phyloP scores from a whole-genome alignment of 2,329 filamentous ascomycete genomes.

The Alternaria sp. region DNA sequence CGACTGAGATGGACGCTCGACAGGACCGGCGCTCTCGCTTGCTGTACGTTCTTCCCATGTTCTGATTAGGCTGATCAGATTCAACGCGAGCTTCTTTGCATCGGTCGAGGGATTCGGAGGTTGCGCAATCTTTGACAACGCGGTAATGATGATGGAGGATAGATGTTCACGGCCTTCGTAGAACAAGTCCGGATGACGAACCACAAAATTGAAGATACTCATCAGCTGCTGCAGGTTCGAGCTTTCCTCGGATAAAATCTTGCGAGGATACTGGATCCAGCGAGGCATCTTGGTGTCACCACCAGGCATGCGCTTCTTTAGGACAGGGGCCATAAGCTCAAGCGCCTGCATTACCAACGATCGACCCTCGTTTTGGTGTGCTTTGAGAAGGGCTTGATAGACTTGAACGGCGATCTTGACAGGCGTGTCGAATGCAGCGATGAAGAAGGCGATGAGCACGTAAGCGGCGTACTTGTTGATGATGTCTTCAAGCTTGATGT shows the following conservation, averaged over 20 bases:
- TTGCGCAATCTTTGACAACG: conserved; percentile 83
- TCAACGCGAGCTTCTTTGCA: conserved; percentile 87
- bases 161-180: conserved; percentile 95
- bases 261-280: conserved; percentile 89
- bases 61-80: conserved; percentile 89
- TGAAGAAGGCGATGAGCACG: conserved; percentile 96
- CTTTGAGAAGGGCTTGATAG: conserved; percentile 87
- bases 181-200: conserved; percentile 89
- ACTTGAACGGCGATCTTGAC: conserved; percentile 95
- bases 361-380: conserved; percentile 93
- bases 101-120: conserved; percentile 87
- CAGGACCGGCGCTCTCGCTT: conserved; percentile 55
- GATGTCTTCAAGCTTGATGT: conserved; percentile 92
- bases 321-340: conserved; percentile 91
- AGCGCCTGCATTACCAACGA: conserved; percentile 91
- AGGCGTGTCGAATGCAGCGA: conserved; percentile 94
- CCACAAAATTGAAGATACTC: conserved; percentile 96
- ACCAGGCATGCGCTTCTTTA: conserved; percentile 79
- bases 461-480: conserved; percentile 99
- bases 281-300: conserved; percentile 75
- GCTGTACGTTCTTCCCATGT: conserved; percentile 89
- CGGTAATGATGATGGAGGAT: conserved; percentile 84
- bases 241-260: conserved; percentile 91
- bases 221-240: conserved; percentile 96
- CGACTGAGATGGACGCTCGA: conserved; percentile 66